Evolutionary conservation across 768 basidiomycete genomes (phyloP).

Genomic region (Amylocystis lapponica): DNA sequence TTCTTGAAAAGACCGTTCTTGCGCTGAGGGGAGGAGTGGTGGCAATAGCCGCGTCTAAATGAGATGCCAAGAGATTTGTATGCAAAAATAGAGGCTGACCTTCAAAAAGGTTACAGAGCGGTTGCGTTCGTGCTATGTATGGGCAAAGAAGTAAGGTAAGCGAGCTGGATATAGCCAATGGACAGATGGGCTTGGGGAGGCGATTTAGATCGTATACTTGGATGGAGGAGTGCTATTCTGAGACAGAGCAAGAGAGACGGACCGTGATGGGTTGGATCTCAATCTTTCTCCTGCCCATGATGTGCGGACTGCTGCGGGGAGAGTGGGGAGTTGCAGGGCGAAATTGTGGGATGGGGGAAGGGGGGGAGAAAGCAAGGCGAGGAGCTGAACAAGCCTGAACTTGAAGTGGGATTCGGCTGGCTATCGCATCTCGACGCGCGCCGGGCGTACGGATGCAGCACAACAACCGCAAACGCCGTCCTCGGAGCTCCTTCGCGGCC

Average conservation of each 20-base stretch:
- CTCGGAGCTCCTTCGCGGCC: slow-evolving; percentile 17
- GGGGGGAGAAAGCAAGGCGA: slow-evolving; percentile 5
- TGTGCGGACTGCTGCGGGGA: background rate
- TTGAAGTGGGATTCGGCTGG: slow-evolving; percentile 11
- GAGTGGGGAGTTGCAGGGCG: slow-evolving; percentile 2
- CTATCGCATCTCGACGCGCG: slow-evolving; percentile 6
- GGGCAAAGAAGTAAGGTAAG: slow-evolving; percentile 26
- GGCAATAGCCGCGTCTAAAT: slow-evolving; percentile 26
- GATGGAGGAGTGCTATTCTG: slow-evolving; percentile 25
- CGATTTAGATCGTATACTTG: slow-evolving; percentile 24
- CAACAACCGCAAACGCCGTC: slow-evolving; percentile 21
- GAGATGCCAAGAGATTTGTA: slow-evolving; percentile 46
- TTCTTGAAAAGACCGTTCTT: slow-evolving; percentile 92
- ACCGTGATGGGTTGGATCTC: slow-evolving; percentile 80
- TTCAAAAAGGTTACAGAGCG: slow-evolving; percentile 89
- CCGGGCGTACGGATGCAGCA: slow-evolving; percentile 15
- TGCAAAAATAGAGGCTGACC: slow-evolving; percentile 41
- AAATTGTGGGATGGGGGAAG: background rate
- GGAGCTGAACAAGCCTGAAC: slow-evolving; percentile 6
- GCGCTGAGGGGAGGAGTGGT: slow-evolving; percentile 41
- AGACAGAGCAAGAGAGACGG: slow-evolving; percentile 29
- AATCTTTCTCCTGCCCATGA: slow-evolving; percentile 74
- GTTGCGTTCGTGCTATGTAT: slow-evolving; percentile 82
- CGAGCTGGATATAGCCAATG: slow-evolving; percentile 16
- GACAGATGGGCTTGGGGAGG: slow-evolving; percentile 14